Percentiles rank a stretch among this genome's conserved stretches.
Conservation (phyloP, 164 flowering plant species). For the Saururus chinensis region DNA sequence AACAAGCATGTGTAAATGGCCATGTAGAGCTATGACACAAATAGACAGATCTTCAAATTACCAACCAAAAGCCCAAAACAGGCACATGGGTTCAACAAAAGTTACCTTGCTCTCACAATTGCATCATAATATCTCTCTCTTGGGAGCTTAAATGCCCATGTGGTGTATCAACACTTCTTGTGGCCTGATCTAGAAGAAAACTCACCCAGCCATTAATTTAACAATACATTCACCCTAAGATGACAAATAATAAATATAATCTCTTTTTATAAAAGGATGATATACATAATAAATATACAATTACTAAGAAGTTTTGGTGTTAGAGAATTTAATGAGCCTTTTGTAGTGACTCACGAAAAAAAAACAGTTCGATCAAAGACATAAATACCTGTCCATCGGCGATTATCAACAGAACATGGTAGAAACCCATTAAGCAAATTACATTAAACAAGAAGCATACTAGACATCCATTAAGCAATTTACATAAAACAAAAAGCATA, state of each 20-base stretch:
- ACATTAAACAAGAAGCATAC: conserved; percentile 25
- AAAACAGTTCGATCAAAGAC: background rate
- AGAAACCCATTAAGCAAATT: conserved; percentile 63
- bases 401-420: conserved; percentile 88
- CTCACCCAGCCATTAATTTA: background rate
- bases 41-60: background rate
- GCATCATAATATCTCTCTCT: conserved; percentile 5
- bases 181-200: background rate
- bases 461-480: background rate
- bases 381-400: conserved; percentile 92
- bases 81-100: background rate
- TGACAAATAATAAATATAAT: too few relatives aligned
- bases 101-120: conserved; percentile 7
- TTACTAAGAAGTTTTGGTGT: too few relatives aligned
- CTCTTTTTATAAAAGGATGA: too few relatives aligned
- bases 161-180: conserved; percentile 8
- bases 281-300: too few relatives aligned
- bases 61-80: background rate
- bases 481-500: background rate
- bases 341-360: background rate
- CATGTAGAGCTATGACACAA: too few relatives aligned
- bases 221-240: too few relatives aligned
- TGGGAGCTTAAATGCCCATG: conserved; percentile 5
- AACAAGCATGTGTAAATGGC: background rate
- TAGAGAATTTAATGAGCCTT: too few relatives aligned